Base-by-base conservation (phyloP, 257 asterid genomes). In the Ligustrum vulgare region DNA sequence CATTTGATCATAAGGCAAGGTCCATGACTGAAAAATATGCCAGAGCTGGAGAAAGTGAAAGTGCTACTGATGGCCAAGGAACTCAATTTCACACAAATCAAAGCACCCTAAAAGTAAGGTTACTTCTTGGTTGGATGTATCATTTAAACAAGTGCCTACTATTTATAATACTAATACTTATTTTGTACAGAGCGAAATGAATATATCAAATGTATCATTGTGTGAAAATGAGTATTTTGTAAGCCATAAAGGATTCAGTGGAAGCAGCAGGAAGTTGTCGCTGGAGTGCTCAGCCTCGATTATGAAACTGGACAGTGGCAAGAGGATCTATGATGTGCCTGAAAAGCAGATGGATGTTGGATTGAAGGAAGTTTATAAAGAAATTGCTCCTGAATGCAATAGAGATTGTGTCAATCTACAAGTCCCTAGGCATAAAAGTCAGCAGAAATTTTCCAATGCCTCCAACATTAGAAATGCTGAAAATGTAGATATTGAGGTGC, bases 1-100 rank as follows among this genome's bases (percentile, higher is more conserved):
- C 90, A 77, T 93, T 93, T 69, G 88, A 91, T 77, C 93, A 87
- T 78, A 88, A 87, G 76, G 98, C 98, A 67, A 86, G 91, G 82
- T 88, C 94, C 79, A 85, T 91, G 93, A 87, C 96, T 43, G 92
- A 91, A 73, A 93, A 88, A 74, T 93, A 85, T 66, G 93, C 94
- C 63, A 76, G 58, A 70, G 81, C 71, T 72, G 89, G 86, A 77
- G 86, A 80, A 75, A 75, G 80, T 79, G 87, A 70, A 77, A 68
- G 70, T 71, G 78, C 79, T 36, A 69, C 37, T 79, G 75, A 33
- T 70, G 78, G 76, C 73, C 79, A 81, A 70, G 82, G 77, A 62
- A 47, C 35, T 73, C 88, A 73, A 76, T 51, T 76, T 78, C 78
- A 58, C 34, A 35, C 75, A 22, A 80, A 76, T 70, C 77, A 79